Evolutionary conservation across 352 stramenopile species (phyloP).

Genomic region (Phytophthora ramorum): DNA sequence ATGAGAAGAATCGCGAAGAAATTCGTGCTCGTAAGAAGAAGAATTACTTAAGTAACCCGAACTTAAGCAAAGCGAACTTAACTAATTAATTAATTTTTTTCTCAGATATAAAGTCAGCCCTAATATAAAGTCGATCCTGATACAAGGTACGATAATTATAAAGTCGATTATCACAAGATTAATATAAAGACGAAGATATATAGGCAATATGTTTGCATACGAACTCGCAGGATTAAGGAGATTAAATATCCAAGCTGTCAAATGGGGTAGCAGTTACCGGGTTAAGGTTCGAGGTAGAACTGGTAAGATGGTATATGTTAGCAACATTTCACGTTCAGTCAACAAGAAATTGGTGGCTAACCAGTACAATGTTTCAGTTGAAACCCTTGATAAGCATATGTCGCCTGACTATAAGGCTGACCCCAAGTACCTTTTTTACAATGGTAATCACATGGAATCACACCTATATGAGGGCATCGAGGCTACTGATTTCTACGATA

Average conservation of each 20-base stretch:
- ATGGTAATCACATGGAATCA: conserved; percentile 9
- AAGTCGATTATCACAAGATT: conserved; percentile 9
- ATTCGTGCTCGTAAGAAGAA: background rate
- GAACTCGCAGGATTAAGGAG: conserved; percentile 2
- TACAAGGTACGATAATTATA: background rate
- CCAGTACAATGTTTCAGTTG: conserved; percentile 15
- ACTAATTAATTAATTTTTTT: conserved; percentile 1
- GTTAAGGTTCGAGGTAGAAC: conserved; percentile 25
- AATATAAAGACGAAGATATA: conserved; percentile 28
- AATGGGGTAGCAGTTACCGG: conserved; percentile 25
- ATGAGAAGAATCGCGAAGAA: background rate
- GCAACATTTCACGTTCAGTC: conserved; percentile 8
- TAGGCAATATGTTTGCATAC: conserved; percentile 28
- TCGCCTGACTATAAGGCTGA: conserved; percentile 14
- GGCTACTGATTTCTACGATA: conserved; percentile 9
- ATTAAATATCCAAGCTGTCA: conserved; percentile 21
- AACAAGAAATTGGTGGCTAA: conserved; percentile 2
- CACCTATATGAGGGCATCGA: conserved; percentile 13
- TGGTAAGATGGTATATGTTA: conserved; percentile 23
- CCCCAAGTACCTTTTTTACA: conserved; percentile 17
- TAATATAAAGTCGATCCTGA: background rate
- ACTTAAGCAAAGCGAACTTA: background rate
- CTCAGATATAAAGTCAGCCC: background rate
- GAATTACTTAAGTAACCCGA: background rate
- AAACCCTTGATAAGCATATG: no score